Conservation (phyloP, 352 stramenopile genomes). For the Pythium insidiosum region DNA sequence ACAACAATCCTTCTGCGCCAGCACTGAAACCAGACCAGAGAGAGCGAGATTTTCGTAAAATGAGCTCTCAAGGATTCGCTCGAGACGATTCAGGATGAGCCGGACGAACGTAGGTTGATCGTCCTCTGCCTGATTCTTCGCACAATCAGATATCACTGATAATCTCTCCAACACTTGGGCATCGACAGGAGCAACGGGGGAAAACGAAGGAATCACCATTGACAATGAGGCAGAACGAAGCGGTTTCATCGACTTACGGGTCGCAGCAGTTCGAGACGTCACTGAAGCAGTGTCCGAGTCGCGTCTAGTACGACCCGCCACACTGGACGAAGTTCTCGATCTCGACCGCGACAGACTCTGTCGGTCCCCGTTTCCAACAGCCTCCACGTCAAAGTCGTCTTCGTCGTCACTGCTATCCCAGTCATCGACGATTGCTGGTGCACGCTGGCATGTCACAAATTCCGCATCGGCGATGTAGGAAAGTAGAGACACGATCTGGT, state of each 20-base stretch:
- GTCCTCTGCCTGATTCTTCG: too few relatives aligned
- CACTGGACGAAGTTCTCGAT: not conserved
- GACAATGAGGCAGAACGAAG: conserved; percentile 58
- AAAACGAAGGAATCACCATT: conserved; percentile 62
- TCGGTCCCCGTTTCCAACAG: conserved; percentile 11
- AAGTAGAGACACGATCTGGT: conserved; percentile 72
- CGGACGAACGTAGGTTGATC: conserved; percentile 62
- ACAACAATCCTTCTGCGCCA: conserved; percentile 58
- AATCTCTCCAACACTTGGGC: too few relatives aligned
- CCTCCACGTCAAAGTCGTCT: conserved; percentile 6
- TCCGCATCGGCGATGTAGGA: conserved; percentile 83
- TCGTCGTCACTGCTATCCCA: conserved; percentile 51
- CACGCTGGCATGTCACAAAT: conserved; percentile 64
- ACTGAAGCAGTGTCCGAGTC: conserved; percentile 9
- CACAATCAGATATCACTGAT: too few relatives aligned
- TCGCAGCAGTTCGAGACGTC: conserved; percentile 40
- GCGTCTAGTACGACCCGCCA: not conserved
- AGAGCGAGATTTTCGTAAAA: conserved; percentile 79
- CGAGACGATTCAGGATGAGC: conserved; percentile 68
- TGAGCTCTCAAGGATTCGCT: conserved; percentile 73
- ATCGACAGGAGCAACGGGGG: too few relatives aligned
- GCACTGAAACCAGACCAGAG: conserved; percentile 62
- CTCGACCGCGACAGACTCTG: not conserved
- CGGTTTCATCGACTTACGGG: conserved; percentile 58
- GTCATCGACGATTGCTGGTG: conserved; percentile 33